phyloP scores from a whole-genome alignment of 768 basidiomycete species.

The Leccinellum albellum region DNA sequence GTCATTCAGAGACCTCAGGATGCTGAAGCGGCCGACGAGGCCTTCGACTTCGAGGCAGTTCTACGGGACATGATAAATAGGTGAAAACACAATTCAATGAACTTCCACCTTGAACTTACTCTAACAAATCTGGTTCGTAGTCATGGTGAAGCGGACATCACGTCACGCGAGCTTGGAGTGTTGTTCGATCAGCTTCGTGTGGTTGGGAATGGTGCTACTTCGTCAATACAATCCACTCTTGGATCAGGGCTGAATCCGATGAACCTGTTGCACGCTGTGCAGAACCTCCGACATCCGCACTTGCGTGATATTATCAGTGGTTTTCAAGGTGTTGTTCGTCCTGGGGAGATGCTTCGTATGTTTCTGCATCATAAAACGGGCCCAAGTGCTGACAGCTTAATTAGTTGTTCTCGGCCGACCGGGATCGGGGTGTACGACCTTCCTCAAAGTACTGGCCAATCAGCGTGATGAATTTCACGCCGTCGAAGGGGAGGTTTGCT shows the following conservation, averaged over 20 bases:
- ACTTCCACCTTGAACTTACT: background rate
- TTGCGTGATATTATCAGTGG: conserved; percentile 51
- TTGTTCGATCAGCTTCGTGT: conserved; percentile 57
- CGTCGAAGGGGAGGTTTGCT: conserved; percentile 67
- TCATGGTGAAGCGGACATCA: conserved; percentile 46
- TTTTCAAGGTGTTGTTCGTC: conserved; percentile 54
- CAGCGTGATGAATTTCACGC: conserved; percentile 62
- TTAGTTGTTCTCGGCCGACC: conserved; percentile 83
- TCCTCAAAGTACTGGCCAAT: conserved; percentile 81
- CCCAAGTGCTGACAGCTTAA: background rate
- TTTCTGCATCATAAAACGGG: conserved; percentile 9
- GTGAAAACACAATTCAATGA: conserved; percentile 2
- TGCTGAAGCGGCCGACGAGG: conserved; percentile 15
- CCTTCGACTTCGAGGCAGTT: conserved; percentile 31
- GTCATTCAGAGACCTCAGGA: background rate
- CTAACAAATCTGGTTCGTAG: conserved; percentile 26
- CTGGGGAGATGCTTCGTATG: conserved; percentile 70
- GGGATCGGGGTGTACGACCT: conserved; percentile 79
- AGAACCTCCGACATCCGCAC: conserved; percentile 53
- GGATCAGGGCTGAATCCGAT: conserved; percentile 59
- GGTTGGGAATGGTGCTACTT: conserved; percentile 53
- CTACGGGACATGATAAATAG: conserved; percentile 23
- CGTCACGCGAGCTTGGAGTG: conserved; percentile 56
- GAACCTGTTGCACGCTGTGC: conserved; percentile 41
- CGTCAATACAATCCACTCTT: conserved; percentile 55